A percentile compares a stretch with the other conserved stretches of the same genome.
phyloP scores from a whole-genome alignment of 2,329 filamentous ascomycete genomes.

The Alternaria longipes region DNA sequence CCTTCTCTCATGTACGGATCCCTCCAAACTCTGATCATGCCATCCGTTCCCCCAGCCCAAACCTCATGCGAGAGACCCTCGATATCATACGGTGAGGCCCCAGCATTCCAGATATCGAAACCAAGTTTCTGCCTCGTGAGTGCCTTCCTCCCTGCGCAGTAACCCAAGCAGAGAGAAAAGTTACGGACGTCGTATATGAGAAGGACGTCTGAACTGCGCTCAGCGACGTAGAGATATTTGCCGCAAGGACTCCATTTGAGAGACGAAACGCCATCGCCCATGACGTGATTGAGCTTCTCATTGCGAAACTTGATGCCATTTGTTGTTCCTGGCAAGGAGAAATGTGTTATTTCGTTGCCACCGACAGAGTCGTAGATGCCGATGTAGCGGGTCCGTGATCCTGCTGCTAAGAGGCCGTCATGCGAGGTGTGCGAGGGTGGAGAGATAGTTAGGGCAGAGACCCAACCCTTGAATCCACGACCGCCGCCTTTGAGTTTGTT shows the following conservation, averaged over 20 bases:
- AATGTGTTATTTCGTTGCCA: conserved; percentile 62
- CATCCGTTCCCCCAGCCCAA: conserved; percentile 68
- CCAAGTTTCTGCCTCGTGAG: conserved; percentile 65
- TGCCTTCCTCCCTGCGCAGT: conserved; percentile 56
- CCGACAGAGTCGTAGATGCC: conserved; percentile 64
- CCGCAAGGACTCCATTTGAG: conserved; percentile 67
- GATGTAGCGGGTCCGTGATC: conserved; percentile 65
- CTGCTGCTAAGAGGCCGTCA: conserved; percentile 63
- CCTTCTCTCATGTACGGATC: conserved; percentile 44
- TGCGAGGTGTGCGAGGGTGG: conserved; percentile 37
- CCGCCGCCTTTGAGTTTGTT: conserved; percentile 56
- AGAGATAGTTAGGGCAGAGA: conserved; percentile 61
- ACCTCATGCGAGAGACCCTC: conserved; percentile 57
- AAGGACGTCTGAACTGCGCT: conserved; percentile 65
- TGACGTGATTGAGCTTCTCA: conserved; percentile 9
- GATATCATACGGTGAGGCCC: conserved; percentile 28
- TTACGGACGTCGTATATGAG: conserved; percentile 68
- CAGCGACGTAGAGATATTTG: conserved; percentile 66
- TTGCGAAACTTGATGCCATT: conserved; percentile 17
- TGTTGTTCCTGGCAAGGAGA: conserved; percentile 52
- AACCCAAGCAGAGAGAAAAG: conserved; percentile 61
- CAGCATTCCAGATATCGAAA: conserved; percentile 59
- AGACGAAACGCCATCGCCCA: conserved; percentile 64
- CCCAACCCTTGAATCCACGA: conserved; percentile 64
- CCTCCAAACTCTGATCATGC: conserved; percentile 56